A percentile compares a stretch with the other conserved stretches of the same genome.
Conservation (phyloP, 2,329 filamentous ascomycete genomes). For the Eutypa lata region DNA sequence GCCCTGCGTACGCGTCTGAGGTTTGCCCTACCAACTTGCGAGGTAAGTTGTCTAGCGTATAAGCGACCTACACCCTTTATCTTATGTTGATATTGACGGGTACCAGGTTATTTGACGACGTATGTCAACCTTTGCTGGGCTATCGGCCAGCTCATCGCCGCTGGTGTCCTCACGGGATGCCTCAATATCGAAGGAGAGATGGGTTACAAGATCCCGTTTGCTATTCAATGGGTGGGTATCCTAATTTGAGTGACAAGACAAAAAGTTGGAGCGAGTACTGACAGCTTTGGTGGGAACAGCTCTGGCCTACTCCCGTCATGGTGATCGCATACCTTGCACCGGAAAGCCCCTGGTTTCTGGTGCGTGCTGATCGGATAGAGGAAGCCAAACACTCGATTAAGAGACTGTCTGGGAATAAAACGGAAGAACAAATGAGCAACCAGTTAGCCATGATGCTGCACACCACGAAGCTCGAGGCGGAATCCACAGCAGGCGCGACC, state of each 20-base stretch:
- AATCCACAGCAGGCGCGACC: conserved; percentile 34
- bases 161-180: conserved; percentile 37
- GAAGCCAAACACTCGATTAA: conserved; percentile 32
- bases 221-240: conserved; percentile 36
- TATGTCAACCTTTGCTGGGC: conserved; percentile 47
- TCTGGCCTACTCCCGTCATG: conserved; percentile 40
- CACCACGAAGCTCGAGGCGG: conserved; percentile 41
- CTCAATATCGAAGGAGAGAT: conserved; percentile 33
- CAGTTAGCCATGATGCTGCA: conserved; percentile 43
- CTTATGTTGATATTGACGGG: not conserved
- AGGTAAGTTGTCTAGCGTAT: conserved; percentile 4
- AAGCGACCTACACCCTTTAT: not conserved
- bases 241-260: not conserved
- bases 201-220: conserved; percentile 42
- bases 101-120: conserved; percentile 33
- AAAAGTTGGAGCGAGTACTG: not conserved
- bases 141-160: conserved; percentile 38
- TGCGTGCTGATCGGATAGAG: conserved; percentile 34
- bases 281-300: conserved; percentile 7
- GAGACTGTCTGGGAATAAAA: conserved; percentile 30
- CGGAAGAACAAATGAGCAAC: conserved; percentile 32
- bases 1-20: conserved; percentile 33
- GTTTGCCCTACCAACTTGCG: conserved; percentile 31
- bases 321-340: conserved; percentile 38
- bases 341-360: conserved; percentile 45